Evolutionary conservation across 768 basidiomycete species (phyloP).

Genomic region (Nidula microcarpa): DNA sequence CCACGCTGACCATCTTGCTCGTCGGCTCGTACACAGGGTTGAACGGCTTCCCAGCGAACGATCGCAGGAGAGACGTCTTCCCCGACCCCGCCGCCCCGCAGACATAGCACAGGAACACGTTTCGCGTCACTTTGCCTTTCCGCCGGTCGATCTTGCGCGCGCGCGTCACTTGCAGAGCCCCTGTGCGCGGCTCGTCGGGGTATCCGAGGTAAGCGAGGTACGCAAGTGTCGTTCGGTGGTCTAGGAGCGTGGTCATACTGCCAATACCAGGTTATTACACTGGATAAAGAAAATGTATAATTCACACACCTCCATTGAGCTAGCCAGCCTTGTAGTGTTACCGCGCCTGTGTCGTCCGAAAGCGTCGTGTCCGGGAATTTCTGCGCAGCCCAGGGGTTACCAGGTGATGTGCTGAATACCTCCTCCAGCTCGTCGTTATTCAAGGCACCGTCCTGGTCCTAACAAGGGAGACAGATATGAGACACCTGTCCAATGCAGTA

Average conservation of each 20-base stretch:
- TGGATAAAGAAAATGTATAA: not conserved
- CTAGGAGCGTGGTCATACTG: conserved; percentile 97
- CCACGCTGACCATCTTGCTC: conserved; percentile 85
- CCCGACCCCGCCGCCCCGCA: conserved; percentile 96
- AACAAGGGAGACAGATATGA: not conserved
- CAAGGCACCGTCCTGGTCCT: conserved; percentile 96
- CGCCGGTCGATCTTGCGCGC: conserved; percentile 82
- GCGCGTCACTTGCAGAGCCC: conserved; percentile 80
- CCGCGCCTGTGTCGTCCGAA: conserved; percentile 81
- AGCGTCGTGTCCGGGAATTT: conserved; percentile 90
- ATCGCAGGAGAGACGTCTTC: conserved; percentile 83
- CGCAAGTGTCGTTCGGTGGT: conserved; percentile 85
- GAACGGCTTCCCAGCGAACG: conserved; percentile 84
- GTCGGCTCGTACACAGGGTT: conserved; percentile 80
- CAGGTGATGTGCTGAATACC: conserved; percentile 91
- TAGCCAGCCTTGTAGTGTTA: conserved; percentile 97
- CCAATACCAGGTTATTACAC: not conserved
- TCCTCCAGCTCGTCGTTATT: conserved; percentile 80
- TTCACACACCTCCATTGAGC: conserved; percentile 90
- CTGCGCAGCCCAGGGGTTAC: conserved; percentile 93
- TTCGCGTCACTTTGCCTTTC: conserved; percentile 84
- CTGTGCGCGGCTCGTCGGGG: conserved; percentile 72
- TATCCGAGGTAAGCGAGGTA: conserved; percentile 97
- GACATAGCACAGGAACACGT: conserved; percentile 91
- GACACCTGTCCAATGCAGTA: not conserved